phyloP scores from a whole-genome alignment of 805 yeast species.

The Ogataea pini region DNA sequence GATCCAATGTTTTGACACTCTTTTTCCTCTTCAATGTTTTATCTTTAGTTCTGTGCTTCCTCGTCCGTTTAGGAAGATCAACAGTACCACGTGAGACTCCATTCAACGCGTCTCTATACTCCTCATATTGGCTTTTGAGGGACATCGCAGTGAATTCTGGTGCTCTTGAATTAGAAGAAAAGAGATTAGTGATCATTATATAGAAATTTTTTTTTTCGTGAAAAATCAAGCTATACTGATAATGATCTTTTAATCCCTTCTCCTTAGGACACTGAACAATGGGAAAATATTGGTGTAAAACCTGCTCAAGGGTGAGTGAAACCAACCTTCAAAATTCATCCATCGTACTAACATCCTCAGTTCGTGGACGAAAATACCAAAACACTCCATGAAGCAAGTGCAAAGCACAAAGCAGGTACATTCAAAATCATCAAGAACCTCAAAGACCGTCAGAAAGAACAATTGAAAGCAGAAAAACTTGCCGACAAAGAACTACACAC shows the following conservation, averaged over 20 bases:
- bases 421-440: constrained; percentile 28
- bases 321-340: background rate
- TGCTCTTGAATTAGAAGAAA: background rate
- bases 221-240: too few relatives aligned
- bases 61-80: background rate
- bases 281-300: constrained; percentile 40
- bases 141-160: too few relatives aligned
- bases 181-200: background rate
- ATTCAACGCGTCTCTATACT: constrained; percentile 1
- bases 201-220: too few relatives aligned
- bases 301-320: constrained; percentile 37
- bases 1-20: background rate
- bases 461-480: constrained; percentile 14
- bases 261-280: constrained; percentile 16
- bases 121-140: constrained; percentile 2
- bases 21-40: background rate
- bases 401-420: constrained; percentile 32
- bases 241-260: background rate
- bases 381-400: constrained; percentile 36
- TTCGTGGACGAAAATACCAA: constrained; percentile 39
- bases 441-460: constrained; percentile 28
- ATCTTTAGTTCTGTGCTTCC: background rate
- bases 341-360: constrained; percentile 23
- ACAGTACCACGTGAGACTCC: background rate
- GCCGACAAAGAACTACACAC: constrained; percentile 14